Base-by-base conservation (phyloP, 2,329 filamentous ascomycete species). In the Hortaea werneckii region DNA sequence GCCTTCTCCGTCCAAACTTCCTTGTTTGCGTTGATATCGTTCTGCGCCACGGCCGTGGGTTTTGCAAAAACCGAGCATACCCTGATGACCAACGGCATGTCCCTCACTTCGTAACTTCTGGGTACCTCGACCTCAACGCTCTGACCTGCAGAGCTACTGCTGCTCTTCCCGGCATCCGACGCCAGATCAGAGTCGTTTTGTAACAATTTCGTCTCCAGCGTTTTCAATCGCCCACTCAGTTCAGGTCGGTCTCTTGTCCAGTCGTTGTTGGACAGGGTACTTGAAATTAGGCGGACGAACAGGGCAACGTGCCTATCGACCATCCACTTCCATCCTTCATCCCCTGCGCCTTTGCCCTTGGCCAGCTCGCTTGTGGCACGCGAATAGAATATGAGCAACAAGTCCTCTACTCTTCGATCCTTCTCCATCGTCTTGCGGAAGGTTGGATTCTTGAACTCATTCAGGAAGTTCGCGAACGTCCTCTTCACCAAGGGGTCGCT, bases 331-430 rank as follows among this genome's bases (percentile, higher is more conserved):
- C 87, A 95, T 44, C 79, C 78, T 63, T 94, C 87, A 64, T 96
- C 90, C 40, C 85, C 84, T 0, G 80, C 75, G 1, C 78, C 67
- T 65, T 85, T 85, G 44, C 83, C 78, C 64, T 87, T 86, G 65
- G 85, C 81, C 58, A 95, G 77, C 50, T 94, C 89, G 64, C 94
- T 94, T 40, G 87, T 94, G 5, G 92, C 89, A 52, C 87, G 85
- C 1, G 89, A 94, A 68, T 94, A 96, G 73, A 98, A 96, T 53
- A 96, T 95, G 55, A 98, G 75, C 43, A 98, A 80, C 43, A 96
- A 71, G 52, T 94, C 89, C 66, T 98, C 92, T 20, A 94, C 83
- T 60, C 90, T 83, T 51, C 90, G 79, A 65, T 95, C 90, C 68
- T 94, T 94, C 61, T 95, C 88, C 72, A 95, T 87, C 48, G 82